Base-by-base conservation (phyloP, 805 yeast species). In the Wickerhamomyces sydowiorum region DNA sequence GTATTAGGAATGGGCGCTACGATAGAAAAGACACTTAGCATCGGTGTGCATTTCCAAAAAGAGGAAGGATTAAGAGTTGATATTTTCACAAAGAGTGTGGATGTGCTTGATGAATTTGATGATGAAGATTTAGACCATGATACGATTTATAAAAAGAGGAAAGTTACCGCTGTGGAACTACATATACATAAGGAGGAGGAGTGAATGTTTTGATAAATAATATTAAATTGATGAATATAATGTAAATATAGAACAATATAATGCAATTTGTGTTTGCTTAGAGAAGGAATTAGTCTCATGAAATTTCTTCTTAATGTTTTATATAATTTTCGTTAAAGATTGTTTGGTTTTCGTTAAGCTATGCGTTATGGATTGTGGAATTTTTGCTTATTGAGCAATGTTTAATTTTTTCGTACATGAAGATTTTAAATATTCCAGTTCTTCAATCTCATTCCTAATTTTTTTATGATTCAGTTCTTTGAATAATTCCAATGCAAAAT, bases 1-100 rank as follows among this genome's bases (percentile, higher is more conserved):
- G 72, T 89, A 3, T 61, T 76, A 41, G 96, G 95, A 0, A 80
- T 86, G 83, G 96, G 96, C 2, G 72, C 69, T 42, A 75, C 90
- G 9, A 76, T 84, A 9, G 79, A 73, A 38, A 82, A 75, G 52
- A 77, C 82, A 0, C 46, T 84, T n/a, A 66, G 80, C 13, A 47
- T 89, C 1, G 95, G 78, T 0, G 57, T 78, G 22, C 73, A 78
- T 52, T 83, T 80, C 54, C 75, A 75, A 50, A 65, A 63, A 14
- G 72, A 74, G 27, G 64, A 70, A 32, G 70, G 73, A 8, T 66
- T 73, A 54, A 66, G 56, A 44, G 76, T 86, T 8, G 87, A 83
- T 12, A 53, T 85, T 1, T 57, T 62, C 23, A 88, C 96, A 0
- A 80, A 74, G 20, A 77, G 82, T 5, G 70, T 83, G 0, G 74